Evolutionary conservation across 495 filamentous ascomycete species (phyloP), one percentile per base, ranked within the genome.

Genomic region (Penicillium canariense): DNA sequence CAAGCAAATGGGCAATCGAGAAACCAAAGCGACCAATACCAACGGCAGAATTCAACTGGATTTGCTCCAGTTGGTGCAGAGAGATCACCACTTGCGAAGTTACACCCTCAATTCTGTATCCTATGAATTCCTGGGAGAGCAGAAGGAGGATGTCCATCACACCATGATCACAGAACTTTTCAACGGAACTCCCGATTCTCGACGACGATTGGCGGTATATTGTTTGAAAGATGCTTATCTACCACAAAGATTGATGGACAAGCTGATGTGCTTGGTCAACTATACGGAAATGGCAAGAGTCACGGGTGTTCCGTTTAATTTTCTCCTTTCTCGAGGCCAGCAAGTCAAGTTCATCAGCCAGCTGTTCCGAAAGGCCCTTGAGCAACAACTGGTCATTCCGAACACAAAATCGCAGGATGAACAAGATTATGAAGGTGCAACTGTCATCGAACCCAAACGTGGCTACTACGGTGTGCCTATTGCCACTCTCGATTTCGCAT

Each of bases 281-380:
- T 97, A 97, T 63, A 97, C 94, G 0, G 94, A 99, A 70, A 99
- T 99, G 94, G 94, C 94, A 35, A 94, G 94, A 82, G 94, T 99
- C 66, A 99, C 94, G 15, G 94, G 94, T 55, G 92, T 99, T 1
- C 95, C 94, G 1, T 99, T 97, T 79, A 96, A 95, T 63, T 97
- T 87, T 63, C 82, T 99, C 17, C 82, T 99, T 4, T 81, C 95
- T 23, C 84, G 90, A 66, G 94, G 94, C 40, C 94, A 99, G 66
- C 94, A 99, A 68, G 88, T 97, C 63, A 96, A 96, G 64, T 97
- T 99, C 74, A 81, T 99, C 70, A 96, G 91, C 64, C 94, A 99
- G 68, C 81, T 99, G 6, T 99, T 94, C 78, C 87, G 94, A 30
- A 97, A 96, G 69, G 94, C 94, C 2, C 69, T 90, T 43, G 90